Percentiles rank a stretch among this genome's conserved stretches.
These are phyloP conservation scores for Ilex aquifolium DNA, from an alignment of 257 asterid genomes.

Conservation along the genomic window DNA sequence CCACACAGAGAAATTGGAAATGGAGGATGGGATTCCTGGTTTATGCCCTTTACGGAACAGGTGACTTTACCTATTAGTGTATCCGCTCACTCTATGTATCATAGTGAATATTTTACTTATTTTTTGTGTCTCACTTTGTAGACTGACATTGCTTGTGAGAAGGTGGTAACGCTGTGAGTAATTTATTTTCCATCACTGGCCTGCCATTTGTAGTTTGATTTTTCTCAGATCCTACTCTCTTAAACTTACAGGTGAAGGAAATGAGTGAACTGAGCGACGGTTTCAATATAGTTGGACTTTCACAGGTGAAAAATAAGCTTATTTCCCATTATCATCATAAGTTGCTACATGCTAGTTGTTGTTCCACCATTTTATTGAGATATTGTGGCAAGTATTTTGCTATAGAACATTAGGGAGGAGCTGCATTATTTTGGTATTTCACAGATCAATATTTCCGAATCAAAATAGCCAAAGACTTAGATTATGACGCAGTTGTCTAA, in stretches of 20 bases:
- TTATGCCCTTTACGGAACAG: conserved; percentile 69
- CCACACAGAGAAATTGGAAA: conserved; percentile 68
- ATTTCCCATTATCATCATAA: no score
- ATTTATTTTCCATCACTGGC: conserved; percentile 11
- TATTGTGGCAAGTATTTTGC: no score
- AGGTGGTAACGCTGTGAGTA: conserved; percentile 43
- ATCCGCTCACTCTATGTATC: not conserved
- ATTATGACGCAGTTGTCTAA: no score
- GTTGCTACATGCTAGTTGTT: no score
- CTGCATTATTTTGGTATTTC: no score
- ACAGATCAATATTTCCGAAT: no score
- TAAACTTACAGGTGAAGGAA: conserved; percentile 55
- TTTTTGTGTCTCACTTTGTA: conserved; percentile 19
- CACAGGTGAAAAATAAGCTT: conserved; percentile 50
- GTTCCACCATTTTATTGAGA: no score
- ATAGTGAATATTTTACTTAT: conserved; percentile 3
- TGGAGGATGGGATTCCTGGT: conserved; percentile 89
- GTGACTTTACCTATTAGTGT: conserved; percentile 23
- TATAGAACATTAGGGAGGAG: no score
- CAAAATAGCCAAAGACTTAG: no score
- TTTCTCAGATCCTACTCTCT: conserved; percentile 12
- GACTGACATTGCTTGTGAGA: conserved; percentile 74
- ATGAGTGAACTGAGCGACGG: conserved; percentile 73
- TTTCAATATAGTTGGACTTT: conserved; percentile 67
- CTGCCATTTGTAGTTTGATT: conserved; percentile 14